These are phyloP conservation scores for Puccinia polysora DNA, from an alignment of 1,284 basidiomycete genomes.

Conservation along the genomic window DNA sequence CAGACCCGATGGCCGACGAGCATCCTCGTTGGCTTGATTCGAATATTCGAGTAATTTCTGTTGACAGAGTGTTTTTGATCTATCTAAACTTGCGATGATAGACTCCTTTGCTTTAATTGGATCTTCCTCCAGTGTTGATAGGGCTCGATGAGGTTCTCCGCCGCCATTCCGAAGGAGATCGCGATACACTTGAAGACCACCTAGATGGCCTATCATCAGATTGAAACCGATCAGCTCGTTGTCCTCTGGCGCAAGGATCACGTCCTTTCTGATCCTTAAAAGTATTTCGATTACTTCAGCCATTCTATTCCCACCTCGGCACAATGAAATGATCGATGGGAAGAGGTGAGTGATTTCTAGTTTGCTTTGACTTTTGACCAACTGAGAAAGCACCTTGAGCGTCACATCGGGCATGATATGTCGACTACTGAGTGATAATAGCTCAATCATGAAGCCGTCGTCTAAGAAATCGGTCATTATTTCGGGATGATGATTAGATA, in stretches of 20 bases:
- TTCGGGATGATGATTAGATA: constrained; percentile 1
- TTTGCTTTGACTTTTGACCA: constrained; percentile 1
- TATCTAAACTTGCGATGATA: not conserved
- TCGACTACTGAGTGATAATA: constrained; percentile 4
- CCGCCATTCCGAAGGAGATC: not conserved
- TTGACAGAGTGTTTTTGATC: no score
- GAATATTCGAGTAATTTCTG: not conserved
- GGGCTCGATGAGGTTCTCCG: no score
- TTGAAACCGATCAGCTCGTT: constrained; percentile 4
- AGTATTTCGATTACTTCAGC: constrained; percentile 8
- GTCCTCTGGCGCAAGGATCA: not conserved
- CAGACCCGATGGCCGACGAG: not conserved
- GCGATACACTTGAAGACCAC: constrained; percentile 17
- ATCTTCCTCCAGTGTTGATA: not conserved
- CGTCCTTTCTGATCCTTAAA: not conserved
- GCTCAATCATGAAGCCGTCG: constrained; percentile 14
- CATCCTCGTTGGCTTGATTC: not conserved
- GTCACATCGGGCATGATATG: constrained; percentile 8
- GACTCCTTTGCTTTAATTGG: not conserved
- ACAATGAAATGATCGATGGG: constrained; percentile 2
- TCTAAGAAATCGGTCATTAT: not conserved
- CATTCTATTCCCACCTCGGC: constrained; percentile 14
- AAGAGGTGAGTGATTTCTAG: constrained; percentile 26
- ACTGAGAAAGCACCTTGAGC: constrained; percentile 10
- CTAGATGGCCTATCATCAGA: constrained; percentile 31